These are phyloP conservation scores for Naganishia sp. DNA, from an alignment of 1,284 basidiomycete species.

Conservation along the genomic window DNA sequence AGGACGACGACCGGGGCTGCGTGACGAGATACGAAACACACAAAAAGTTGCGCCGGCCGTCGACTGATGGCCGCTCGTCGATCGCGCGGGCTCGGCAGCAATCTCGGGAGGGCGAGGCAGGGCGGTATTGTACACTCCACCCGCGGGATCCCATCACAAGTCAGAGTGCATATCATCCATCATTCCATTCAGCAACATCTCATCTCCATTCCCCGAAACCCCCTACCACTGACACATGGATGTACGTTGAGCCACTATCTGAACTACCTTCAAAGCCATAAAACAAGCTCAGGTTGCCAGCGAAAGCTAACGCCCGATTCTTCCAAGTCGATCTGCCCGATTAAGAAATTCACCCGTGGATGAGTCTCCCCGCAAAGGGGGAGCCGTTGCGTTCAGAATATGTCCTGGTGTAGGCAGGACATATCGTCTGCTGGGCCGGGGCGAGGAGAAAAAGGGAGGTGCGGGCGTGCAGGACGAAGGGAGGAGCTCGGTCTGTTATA, in stretches of 20 bases:
- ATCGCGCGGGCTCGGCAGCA: too few relatives aligned
- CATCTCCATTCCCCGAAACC: neutral
- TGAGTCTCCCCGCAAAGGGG: neutral
- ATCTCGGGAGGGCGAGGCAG: too few relatives aligned
- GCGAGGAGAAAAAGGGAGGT: constrained; percentile 8
- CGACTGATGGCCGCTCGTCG: too few relatives aligned
- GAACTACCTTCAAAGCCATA: constrained; percentile 29
- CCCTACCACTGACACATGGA: neutral
- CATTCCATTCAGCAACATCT: neutral
- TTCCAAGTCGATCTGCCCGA: constrained; percentile 29
- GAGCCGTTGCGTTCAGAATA: constrained; percentile 12
- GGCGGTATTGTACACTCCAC: too few relatives aligned
- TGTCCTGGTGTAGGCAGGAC: constrained; percentile 6
- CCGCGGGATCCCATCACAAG: too few relatives aligned
- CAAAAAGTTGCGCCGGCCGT: too few relatives aligned
- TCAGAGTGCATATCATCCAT: neutral
- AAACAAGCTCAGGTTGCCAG: constrained; percentile 33
- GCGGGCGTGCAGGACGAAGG: neutral
- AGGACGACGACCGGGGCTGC: too few relatives aligned
- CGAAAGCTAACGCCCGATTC: constrained; percentile 33
- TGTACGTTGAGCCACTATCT: constrained; percentile 35
- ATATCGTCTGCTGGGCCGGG: constrained; percentile 18
- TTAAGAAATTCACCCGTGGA: neutral
- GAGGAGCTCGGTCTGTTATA: neutral
- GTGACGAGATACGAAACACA: too few relatives aligned